Conservation (phyloP, 805 yeast genomes). For the Kodamaea nitidulidarum region DNA sequence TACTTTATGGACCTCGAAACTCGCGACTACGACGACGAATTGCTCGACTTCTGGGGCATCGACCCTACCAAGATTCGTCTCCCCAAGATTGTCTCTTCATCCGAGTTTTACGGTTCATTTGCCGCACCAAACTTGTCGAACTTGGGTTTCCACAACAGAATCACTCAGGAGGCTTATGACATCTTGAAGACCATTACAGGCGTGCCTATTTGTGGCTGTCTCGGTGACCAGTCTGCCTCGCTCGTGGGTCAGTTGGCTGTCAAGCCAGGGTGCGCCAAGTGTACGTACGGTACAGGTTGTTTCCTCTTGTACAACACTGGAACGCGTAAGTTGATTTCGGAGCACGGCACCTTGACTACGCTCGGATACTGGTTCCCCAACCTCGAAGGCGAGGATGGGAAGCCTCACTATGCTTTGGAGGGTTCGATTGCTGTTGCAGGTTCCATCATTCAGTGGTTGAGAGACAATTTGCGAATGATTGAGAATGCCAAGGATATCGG, state of each 20-base stretch:
- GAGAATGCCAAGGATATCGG: conserved; percentile 83
- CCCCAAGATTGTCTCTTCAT: conserved; percentile 76
- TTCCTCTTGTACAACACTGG: conserved; percentile 90
- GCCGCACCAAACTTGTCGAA: conserved; percentile 53
- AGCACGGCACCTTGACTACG: conserved; percentile 84
- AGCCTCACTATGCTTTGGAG: conserved; percentile 86
- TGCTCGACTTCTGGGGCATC: conserved; percentile 76
- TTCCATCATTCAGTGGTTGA: conserved; percentile 86
- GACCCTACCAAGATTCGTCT: conserved; percentile 59
- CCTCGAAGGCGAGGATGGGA: conserved; percentile 40
- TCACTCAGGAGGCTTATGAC: conserved; percentile 50
- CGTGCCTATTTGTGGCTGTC: conserved; percentile 80
- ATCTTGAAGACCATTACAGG: conserved; percentile 48
- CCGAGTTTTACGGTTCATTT: conserved; percentile 75
- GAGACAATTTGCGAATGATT: conserved; percentile 83
- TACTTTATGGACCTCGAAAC: conserved; percentile 81
- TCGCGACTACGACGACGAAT: conserved; percentile 67
- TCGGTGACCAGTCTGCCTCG: conserved; percentile 94
- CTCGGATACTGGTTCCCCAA: conserved; percentile 87
- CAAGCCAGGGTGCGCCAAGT: conserved; percentile 79
- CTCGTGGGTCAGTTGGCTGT: conserved; percentile 89
- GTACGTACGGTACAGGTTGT: conserved; percentile 96
- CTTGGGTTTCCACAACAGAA: conserved; percentile 48
- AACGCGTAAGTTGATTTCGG: conserved; percentile 58
- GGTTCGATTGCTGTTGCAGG: conserved; percentile 98